Conservation (phyloP, 2,329 filamentous ascomycete genomes). For the Stagonosporopsis vannaccii region DNA sequence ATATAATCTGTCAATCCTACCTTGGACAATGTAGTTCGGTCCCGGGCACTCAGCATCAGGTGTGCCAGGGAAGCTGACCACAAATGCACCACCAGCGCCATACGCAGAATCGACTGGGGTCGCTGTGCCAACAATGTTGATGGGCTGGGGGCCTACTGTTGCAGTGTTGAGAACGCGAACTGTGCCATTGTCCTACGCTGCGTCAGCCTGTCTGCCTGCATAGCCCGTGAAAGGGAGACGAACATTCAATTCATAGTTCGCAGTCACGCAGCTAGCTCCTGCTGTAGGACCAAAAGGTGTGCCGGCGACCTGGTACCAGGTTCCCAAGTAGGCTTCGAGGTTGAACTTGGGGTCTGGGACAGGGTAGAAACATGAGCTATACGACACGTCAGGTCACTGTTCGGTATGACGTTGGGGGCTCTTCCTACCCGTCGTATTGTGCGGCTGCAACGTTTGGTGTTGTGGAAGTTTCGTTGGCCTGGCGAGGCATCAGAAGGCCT, state of each 20-base stretch:
- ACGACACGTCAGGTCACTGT: neutral
- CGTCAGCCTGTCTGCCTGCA: neutral
- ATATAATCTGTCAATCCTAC: constrained; percentile 5
- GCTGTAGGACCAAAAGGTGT: constrained; percentile 38
- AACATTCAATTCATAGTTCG: constrained; percentile 36
- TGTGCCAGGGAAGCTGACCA: constrained; percentile 34
- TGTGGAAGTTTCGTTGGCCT: constrained; percentile 19
- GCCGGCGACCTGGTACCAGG: constrained; percentile 44
- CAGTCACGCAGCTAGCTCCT: constrained; percentile 34
- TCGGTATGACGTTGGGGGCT: neutral
- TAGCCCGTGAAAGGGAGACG: neutral
- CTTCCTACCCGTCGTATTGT: constrained; percentile 31
- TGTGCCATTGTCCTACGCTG: constrained; percentile 28
- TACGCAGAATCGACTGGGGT: constrained; percentile 31
- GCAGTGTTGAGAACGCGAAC: constrained; percentile 36
- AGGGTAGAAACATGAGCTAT: constrained; percentile 36
- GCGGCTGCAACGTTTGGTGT: constrained; percentile 28
- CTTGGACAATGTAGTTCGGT: constrained; percentile 43
- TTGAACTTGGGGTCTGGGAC: constrained; percentile 35
- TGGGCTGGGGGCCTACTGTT: constrained; percentile 20
- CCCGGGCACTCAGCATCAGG: constrained; percentile 28
- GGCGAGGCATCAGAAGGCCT: constrained; percentile 22
- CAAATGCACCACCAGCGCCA: constrained; percentile 31
- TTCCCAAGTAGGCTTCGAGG: constrained; percentile 36
- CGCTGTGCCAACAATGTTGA: constrained; percentile 32